Conservation (phyloP, 2,329 filamentous ascomycete genomes). For the Myriosclerotinia curreyana region DNA sequence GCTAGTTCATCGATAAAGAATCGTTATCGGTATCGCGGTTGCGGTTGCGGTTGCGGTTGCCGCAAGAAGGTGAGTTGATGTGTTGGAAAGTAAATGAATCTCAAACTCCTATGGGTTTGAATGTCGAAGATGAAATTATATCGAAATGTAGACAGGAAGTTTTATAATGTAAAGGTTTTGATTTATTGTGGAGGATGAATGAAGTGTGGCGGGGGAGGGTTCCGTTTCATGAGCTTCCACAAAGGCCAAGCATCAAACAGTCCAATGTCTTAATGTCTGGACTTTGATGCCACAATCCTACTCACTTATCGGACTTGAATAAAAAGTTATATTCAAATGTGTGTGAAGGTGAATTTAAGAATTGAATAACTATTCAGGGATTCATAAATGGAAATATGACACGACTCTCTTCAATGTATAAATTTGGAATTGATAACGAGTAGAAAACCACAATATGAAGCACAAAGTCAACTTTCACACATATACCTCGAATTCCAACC, state of each 20-base stretch:
- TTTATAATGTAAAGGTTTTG: neutral
- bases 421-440: neutral
- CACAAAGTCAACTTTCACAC: neutral
- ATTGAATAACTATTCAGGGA: neutral
- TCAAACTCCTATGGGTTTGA: neutral
- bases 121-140: neutral
- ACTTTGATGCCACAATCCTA: neutral
- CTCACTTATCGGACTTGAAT: no score
- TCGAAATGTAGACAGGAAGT: neutral
- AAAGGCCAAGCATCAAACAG: neutral
- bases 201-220: neutral
- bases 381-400: neutral
- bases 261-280: neutral
- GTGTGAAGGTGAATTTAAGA: no score
- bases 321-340: no score
- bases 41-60: neutral
- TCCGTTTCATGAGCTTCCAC: constrained; percentile 18
- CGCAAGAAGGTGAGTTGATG: neutral
- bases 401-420: neutral
- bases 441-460: neutral
- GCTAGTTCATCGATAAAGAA: constrained; percentile 22
- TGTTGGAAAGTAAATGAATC: neutral
- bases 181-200: constrained; percentile 6
- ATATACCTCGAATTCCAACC: no score
- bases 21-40: constrained; percentile 20